Evolutionary conservation across 352 stramenopile genomes (phyloP), one percentile per base, ranked within the genome.

Genomic region (Lagenidium sp.): DNA sequence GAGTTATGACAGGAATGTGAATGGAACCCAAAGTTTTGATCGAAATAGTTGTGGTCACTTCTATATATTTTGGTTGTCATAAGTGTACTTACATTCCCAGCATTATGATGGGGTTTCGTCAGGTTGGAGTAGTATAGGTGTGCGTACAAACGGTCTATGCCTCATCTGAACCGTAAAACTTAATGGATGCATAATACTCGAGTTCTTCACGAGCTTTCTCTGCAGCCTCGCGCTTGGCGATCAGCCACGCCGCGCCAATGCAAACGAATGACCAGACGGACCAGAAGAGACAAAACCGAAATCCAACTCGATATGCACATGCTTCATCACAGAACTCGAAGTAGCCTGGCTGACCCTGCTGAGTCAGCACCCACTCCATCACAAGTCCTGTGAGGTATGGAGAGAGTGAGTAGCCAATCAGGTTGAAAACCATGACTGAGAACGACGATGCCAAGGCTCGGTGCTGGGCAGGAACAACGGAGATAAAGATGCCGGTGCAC

Each of bases 401-500:
- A 21, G 77, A 87, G 21, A 87, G 65, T 34, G 76, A 68, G 50
- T 89, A 92, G 20, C 79, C 79, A 22, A 86, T 71, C 10, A 92
- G 55, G 45, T 89, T 92, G 53, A 89, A 92, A 22, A 86, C 44
- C 74, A 89, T 92, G 25, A 88, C 75, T 2, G 71, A 84, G 36
- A 92, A 72, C 2, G 76, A 88, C 1, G 79, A 92, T 25, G 77
- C 79, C 1, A 92, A 59, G 20, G 79, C 75, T 12, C 77, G 74
- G 26, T 87, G 73, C 48, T 82, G 71, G 18, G 74, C 58, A 3
- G 79, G 74, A n/a, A 85, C 75, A 13, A 82, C 75, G 23, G 74
- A 88, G 47, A 92, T 88, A 47, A 89, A 89, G 56, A 92, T 92
- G 21, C 76, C 79, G 16, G 79, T 89, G 44, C 76, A 92, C 36